Evolutionary conservation across 495 filamentous ascomycete genomes (phyloP), one percentile per base, ranked within the genome.

Genomic region (Aspergillus ellipticus): DNA sequence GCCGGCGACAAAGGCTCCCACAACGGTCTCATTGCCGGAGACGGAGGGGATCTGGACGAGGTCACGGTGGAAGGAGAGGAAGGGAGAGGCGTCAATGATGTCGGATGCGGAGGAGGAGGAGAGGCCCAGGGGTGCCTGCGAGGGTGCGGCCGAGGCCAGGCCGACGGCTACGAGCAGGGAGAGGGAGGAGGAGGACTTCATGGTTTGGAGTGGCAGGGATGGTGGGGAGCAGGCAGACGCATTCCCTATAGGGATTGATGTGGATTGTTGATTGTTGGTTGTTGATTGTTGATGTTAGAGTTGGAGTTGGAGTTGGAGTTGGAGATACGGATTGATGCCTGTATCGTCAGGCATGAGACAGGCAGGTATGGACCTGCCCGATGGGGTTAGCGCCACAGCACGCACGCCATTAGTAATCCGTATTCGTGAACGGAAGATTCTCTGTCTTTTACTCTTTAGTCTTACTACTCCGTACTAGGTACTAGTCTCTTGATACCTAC

Each of bases 41-140:
- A 96, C 79, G 7, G 91, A 96, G 39, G 86, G 74, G 47, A 88
- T 86, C 51, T 88, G 74, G 37, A 96, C 81, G 7, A 98, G 83
- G 20, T 80, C 74, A 39, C 84, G 81, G 72, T 97, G 94, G 6
- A 97, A 79, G 16, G 81, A 78, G 51, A 96, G 82, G n/a, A 97
- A 79, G 9, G 74, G 71, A 1, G 71, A 73, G 16, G 53, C 53
- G n/a, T 63, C 58, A 53, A 78, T 74, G 47, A 74, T 54, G 13
- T 68, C 52, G 6, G 71, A 60, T 8, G 68, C 29, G 48, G 55
- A 20, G 28, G 49, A 20, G 28, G 49, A 45, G 20, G 42, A 35
- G 49, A 56, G 50, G 5, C 43, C 37, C 41, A 58, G 46, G 11
- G 51, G 56, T 15, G 29, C 15, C 10, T 53, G 51, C 28, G 29